Evolutionary conservation across 768 basidiomycete genomes (phyloP).

Genomic region (Auricularia sp.): DNA sequence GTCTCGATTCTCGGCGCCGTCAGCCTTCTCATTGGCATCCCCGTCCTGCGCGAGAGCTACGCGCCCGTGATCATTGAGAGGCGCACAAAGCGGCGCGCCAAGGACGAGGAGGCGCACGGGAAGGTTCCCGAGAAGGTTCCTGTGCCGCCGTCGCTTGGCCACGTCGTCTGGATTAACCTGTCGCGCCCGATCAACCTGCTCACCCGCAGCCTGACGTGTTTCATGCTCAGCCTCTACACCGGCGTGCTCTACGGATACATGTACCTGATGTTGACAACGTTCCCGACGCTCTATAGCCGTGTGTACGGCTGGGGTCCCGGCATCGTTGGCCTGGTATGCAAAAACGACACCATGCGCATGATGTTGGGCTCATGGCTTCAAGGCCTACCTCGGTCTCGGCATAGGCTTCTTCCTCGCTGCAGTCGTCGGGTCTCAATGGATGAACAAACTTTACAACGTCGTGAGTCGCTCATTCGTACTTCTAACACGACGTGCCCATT

Average conservation of each 20-base stretch:
- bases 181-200: slow-evolving; percentile 50
- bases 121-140: slow-evolving; percentile 18
- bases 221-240: slow-evolving; percentile 63
- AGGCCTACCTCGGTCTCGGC: slow-evolving; percentile 31
- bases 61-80: slow-evolving; percentile 54
- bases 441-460: slow-evolving; percentile 13
- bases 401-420: slow-evolving; percentile 27
- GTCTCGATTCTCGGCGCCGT: slow-evolving; percentile 36
- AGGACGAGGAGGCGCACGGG: slow-evolving; percentile 13
- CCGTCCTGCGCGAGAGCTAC: slow-evolving; percentile 66
- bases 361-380: not conserved
- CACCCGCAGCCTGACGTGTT: slow-evolving; percentile 54
- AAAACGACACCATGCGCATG: slow-evolving; percentile 30
- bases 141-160: slow-evolving; percentile 10
- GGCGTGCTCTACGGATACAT: slow-evolving; percentile 46
- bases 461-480: not conserved
- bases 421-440: slow-evolving; percentile 20
- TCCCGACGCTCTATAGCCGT: slow-evolving; percentile 34
- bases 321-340: slow-evolving; percentile 42
- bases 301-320: slow-evolving; percentile 37
- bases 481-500: no score
- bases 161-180: slow-evolving; percentile 52
- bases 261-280: slow-evolving; percentile 65
- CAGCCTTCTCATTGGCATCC: slow-evolving; percentile 34
- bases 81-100: slow-evolving; percentile 20